These are phyloP conservation scores for Collybia nuda DNA, from an alignment of 768 basidiomycete genomes.

Conservation along the genomic window DNA sequence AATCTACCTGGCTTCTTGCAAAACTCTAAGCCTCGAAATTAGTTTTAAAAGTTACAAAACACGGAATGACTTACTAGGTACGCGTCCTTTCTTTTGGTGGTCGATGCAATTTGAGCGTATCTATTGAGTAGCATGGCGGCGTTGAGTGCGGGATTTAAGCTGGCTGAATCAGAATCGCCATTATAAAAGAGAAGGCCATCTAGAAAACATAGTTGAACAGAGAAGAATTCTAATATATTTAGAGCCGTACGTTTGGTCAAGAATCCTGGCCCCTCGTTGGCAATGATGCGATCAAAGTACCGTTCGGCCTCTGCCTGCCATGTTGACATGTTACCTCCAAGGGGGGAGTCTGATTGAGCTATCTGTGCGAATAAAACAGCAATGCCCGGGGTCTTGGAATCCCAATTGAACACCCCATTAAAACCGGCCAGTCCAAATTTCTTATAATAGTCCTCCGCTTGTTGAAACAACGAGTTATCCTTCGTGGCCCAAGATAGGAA, in stretches of 20 bases:
- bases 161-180: constrained; percentile 80
- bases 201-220: constrained; percentile 21
- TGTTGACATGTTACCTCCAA: constrained; percentile 55
- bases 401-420: constrained; percentile 84
- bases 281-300: constrained; percentile 74
- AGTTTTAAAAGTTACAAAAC: neutral
- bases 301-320: constrained; percentile 74
- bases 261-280: constrained; percentile 50
- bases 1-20: constrained; percentile 77
- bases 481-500: constrained; percentile 74
- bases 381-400: constrained; percentile 75
- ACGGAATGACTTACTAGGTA: constrained; percentile 52
- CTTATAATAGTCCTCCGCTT: constrained; percentile 63
- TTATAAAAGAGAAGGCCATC: constrained; percentile 80
- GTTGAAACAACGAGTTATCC: constrained; percentile 53
- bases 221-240: neutral
- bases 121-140: constrained; percentile 79
- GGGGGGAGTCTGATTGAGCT: constrained; percentile 50
- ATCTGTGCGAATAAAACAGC: constrained; percentile 77
- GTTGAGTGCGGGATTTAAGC: constrained; percentile 85
- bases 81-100: constrained; percentile 47
- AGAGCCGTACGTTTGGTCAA: constrained; percentile 57
- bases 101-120: constrained; percentile 75
- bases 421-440: constrained; percentile 52
- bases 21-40: constrained; percentile 46